Percentiles rank a stretch among this genome's conserved stretches.
Conservation (phyloP, 495 filamentous ascomycete genomes). For the Lophiotrema nucula region DNA sequence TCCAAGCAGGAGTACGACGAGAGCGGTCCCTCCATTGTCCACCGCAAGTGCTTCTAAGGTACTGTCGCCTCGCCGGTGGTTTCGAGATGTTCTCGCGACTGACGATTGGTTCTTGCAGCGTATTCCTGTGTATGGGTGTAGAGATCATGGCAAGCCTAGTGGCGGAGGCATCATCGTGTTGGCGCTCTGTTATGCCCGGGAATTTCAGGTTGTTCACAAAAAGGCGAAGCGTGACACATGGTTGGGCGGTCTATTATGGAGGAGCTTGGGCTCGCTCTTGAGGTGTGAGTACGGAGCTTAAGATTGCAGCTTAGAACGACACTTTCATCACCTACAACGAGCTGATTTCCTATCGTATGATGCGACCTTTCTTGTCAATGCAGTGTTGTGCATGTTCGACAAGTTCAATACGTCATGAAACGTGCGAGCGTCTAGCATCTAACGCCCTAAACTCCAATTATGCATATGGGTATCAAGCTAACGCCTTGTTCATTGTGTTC, state of each 20-base stretch:
- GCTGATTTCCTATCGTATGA: constrained; percentile 12
- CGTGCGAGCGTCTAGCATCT: too few relatives aligned
- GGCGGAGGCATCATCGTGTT: constrained; percentile 28
- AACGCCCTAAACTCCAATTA: too few relatives aligned
- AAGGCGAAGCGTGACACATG: constrained; percentile 27
- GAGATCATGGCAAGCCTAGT: constrained; percentile 30
- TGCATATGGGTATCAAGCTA: too few relatives aligned
- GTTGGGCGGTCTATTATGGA: constrained; percentile 31
- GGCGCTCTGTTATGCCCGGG: constrained; percentile 29
- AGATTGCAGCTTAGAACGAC: constrained; percentile 38
- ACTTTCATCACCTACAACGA: too few relatives aligned
- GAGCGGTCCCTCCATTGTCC: constrained; percentile 97
- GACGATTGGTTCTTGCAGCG: constrained; percentile 15
- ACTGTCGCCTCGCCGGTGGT: constrained; percentile 6
- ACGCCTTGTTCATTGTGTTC: too few relatives aligned
- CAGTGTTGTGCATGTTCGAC: too few relatives aligned
- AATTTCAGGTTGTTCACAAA: constrained; percentile 32
- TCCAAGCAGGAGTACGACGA: constrained; percentile 99
- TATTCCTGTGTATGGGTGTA: constrained; percentile 28
- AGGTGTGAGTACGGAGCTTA: constrained; percentile 22
- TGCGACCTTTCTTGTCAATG: neutral
- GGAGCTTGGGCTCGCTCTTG: constrained; percentile 25
- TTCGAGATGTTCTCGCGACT: constrained; percentile 14
- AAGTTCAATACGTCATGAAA: too few relatives aligned
- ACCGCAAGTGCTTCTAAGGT: constrained; percentile 99